phyloP scores from a whole-genome alignment of 2,329 filamentous ascomycete species.

The Epichloe amarillans region DNA sequence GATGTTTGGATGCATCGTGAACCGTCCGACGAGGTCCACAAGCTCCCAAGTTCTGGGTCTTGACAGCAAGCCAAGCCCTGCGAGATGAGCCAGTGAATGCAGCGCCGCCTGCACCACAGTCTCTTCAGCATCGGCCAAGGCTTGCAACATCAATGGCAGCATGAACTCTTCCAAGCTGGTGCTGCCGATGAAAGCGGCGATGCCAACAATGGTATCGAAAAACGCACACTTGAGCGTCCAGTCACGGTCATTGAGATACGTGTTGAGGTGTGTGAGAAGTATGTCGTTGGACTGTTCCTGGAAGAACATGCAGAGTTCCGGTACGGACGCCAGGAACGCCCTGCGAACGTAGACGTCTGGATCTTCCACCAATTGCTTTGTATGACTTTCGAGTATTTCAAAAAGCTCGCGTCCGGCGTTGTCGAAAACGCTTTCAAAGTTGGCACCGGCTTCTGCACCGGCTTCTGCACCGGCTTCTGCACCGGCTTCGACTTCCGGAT shows the following conservation, averaged over 20 bases:
- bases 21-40: conserved; percentile 67
- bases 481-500: conserved; percentile 68
- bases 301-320: conserved; percentile 89
- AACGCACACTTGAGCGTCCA: conserved; percentile 96
- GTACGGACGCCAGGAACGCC: conserved; percentile 83
- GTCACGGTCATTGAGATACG: conserved; percentile 89
- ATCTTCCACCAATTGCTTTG: conserved; percentile 82
- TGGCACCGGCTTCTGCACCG: conserved; percentile 49
- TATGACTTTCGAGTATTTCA: conserved; percentile 73
- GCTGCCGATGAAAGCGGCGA: conserved; percentile 80
- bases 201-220: conserved; percentile 88
- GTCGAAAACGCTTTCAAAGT: conserved; percentile 76
- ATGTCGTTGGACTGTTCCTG: conserved; percentile 88
- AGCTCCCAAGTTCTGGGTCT: conserved; percentile 77
- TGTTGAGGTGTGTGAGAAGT: conserved; percentile 91
- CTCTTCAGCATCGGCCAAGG: conserved; percentile 83
- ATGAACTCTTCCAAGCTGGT: conserved; percentile 90
- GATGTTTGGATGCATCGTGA: conserved; percentile 84
- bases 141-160: conserved; percentile 87
- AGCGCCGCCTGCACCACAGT: conserved; percentile 87
- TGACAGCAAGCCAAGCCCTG: conserved; percentile 75
- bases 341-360: conserved; percentile 72
- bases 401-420: conserved; percentile 73
- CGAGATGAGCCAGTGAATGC: conserved; percentile 77
- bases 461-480: conserved; percentile 59